A percentile compares a stretch with the other conserved stretches of the same genome.
Evolutionary conservation across 1,139 yeast genomes (phyloP).

Genomic region (Blastobotrys capitulatus): DNA sequence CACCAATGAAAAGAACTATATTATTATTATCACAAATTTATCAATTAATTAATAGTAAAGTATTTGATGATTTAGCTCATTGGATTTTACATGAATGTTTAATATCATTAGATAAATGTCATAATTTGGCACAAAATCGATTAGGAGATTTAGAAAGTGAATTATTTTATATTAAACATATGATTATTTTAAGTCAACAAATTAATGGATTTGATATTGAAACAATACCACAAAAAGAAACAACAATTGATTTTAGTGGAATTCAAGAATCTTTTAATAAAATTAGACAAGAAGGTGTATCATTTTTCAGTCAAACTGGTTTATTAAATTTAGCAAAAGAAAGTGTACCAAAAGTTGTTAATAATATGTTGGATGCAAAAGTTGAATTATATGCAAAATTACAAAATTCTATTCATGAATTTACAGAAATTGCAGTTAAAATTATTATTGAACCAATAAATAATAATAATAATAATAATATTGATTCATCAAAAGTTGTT

Average conservation of each 20-base stretch:
- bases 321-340: conserved; percentile 58
- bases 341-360: conserved; percentile 76
- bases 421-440: conserved; percentile 42
- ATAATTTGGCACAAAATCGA: conserved; percentile 37
- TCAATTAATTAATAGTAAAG: conserved; percentile 63
- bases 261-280: conserved; percentile 49
- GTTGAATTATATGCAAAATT: conserved; percentile 69
- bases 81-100: conserved; percentile 78
- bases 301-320: conserved; percentile 36
- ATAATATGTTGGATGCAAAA: conserved; percentile 81
- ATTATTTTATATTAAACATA: conserved; percentile 64
- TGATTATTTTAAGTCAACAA: conserved; percentile 64
- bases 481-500: conserved; percentile 26
- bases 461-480: conserved; percentile 24
- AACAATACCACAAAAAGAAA: conserved; percentile 55
- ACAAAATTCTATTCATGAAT: conserved; percentile 61
- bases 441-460: conserved; percentile 32
- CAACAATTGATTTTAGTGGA: conserved; percentile 73
- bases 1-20: conserved; percentile 69
- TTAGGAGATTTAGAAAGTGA: conserved; percentile 52
- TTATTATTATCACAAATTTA: conserved; percentile 71
- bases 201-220: conserved; percentile 78
- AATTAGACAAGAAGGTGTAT: conserved; percentile 33
- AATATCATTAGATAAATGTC: conserved; percentile 50
- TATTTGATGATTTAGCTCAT: conserved; percentile 88